Conservation (phyloP, 2,329 filamentous ascomycete genomes). For the Aaosphaeria pasadenensis region DNA sequence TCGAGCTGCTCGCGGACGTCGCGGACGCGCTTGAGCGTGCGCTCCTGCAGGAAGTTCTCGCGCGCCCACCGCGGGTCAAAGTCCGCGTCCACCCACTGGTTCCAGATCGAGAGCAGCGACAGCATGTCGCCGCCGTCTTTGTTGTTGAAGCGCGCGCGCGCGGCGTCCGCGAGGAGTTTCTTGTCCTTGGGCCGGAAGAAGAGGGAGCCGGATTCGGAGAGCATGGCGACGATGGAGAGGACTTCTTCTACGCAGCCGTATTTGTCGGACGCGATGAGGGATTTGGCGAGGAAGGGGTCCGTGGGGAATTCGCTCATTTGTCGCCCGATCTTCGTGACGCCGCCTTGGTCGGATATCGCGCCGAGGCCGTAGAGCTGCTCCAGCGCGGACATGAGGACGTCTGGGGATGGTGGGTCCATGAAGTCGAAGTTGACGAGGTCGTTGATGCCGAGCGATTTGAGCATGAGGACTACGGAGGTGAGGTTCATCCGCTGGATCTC, state of each 20-base stretch:
- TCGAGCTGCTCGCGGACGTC: constrained; percentile 91
- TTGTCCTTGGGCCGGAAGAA: constrained; percentile 98
- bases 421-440: constrained; percentile 93
- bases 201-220: constrained; percentile 80
- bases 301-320: constrained; percentile 96
- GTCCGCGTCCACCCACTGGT: constrained; percentile 91
- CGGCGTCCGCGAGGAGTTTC: constrained; percentile 91
- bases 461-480: constrained; percentile 74
- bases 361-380: constrained; percentile 91
- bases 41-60: constrained; percentile 92
- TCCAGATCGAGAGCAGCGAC: constrained; percentile 88
- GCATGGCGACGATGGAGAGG: constrained; percentile 89
- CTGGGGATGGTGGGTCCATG: constrained; percentile 87
- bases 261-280: constrained; percentile 82
- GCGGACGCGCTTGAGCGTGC: constrained; percentile 80
- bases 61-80: constrained; percentile 83
- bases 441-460: constrained; percentile 90
- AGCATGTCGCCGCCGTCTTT: constrained; percentile 89
- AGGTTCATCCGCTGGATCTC: constrained; percentile 92
- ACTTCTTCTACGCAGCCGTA: constrained; percentile 94
- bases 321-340: constrained; percentile 84
- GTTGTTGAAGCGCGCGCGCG: constrained; percentile 81
- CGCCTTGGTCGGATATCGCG: constrained; percentile 81
- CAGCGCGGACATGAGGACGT: constrained; percentile 82
- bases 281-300: constrained; percentile 86